These are phyloP conservation scores for Spathaspora arborariae DNA, from an alignment of 805 yeast genomes.

Conservation along the genomic window DNA sequence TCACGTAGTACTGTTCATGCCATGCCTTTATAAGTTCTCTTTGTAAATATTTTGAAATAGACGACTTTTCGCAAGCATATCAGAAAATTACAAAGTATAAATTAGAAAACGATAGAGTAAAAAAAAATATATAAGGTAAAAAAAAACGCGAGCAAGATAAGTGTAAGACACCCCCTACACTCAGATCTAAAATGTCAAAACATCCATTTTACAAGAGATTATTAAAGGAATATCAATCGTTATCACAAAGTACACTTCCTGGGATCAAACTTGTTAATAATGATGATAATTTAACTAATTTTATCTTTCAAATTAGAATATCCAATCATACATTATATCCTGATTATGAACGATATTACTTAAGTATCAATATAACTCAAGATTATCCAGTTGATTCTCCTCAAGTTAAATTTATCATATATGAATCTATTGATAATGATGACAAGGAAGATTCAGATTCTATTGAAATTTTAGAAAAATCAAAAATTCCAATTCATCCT, in stretches of 20 bases:
- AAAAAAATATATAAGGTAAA: not conserved
- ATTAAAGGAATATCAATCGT: conserved; percentile 23
- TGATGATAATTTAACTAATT: conserved; percentile 17
- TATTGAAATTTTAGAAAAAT: conserved; percentile 6
- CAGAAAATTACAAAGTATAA: not conserved
- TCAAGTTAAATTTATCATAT: conserved; percentile 46
- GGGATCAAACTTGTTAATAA: conserved; percentile 21
- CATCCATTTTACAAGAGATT: conserved; percentile 29
- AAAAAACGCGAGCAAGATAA: not conserved
- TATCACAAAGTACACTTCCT: conserved; percentile 13
- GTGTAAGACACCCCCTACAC: not conserved
- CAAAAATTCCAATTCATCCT: conserved; percentile 62
- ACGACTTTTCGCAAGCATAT: not conserved
- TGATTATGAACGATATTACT: conserved; percentile 27
- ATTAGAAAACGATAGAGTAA: not conserved
- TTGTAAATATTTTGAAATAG: not conserved
- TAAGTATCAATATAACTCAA: conserved; percentile 40
- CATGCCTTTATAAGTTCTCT: not conserved
- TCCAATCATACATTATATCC: conserved; percentile 11
- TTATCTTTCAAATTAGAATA: conserved; percentile 18
- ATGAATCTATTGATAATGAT: conserved; percentile 6
- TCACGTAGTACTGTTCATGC: not conserved
- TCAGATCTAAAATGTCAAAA: conserved; percentile 4
- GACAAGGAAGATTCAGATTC: conserved; percentile 8
- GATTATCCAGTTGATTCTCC: conserved; percentile 61